phyloP scores from a whole-genome alignment of 257 asterid genomes.

The Solanum raphanifolium region DNA sequence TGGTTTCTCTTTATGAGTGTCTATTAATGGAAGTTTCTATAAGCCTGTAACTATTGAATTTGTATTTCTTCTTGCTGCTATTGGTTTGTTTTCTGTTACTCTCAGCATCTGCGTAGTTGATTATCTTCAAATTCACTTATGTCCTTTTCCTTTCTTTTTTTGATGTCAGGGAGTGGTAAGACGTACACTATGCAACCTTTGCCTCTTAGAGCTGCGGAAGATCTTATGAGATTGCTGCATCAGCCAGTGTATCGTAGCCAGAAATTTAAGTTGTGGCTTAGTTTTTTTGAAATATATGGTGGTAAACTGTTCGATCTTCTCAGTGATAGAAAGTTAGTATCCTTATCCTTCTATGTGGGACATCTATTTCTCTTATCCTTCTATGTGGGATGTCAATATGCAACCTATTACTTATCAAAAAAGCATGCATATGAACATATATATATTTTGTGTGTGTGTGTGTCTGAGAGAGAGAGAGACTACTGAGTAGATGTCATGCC shows the following conservation, averaged over 20 bases:
- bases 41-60: not conserved
- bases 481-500: not conserved
- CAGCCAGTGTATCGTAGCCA: slow-evolving; percentile 89
- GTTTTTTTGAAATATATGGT: slow-evolving; percentile 83
- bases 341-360: slow-evolving; percentile 1
- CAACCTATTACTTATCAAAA: not conserved
- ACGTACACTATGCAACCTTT: slow-evolving; percentile 97
- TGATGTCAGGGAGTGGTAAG: slow-evolving; percentile 84
- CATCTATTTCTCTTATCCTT: slow-evolving; percentile 9
- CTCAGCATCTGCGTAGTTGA: not conserved
- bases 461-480: not conserved
- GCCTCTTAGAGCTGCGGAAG: slow-evolving; percentile 92
- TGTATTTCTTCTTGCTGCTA: not conserved
- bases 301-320: slow-evolving; percentile 40
- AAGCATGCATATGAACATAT: not conserved
- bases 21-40: not conserved
- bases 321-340: slow-evolving; percentile 78
- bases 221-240: slow-evolving; percentile 75
- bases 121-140: not conserved
- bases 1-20: not conserved
- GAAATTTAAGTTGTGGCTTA: slow-evolving; percentile 95
- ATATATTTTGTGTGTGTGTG: not conserved
- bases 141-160: not conserved
- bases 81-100: not conserved
- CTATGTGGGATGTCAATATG: not conserved